These are phyloP conservation scores for Chrysosporium queenslandicum DNA, from an alignment of 2,329 filamentous ascomycete species.

Conservation along the genomic window DNA sequence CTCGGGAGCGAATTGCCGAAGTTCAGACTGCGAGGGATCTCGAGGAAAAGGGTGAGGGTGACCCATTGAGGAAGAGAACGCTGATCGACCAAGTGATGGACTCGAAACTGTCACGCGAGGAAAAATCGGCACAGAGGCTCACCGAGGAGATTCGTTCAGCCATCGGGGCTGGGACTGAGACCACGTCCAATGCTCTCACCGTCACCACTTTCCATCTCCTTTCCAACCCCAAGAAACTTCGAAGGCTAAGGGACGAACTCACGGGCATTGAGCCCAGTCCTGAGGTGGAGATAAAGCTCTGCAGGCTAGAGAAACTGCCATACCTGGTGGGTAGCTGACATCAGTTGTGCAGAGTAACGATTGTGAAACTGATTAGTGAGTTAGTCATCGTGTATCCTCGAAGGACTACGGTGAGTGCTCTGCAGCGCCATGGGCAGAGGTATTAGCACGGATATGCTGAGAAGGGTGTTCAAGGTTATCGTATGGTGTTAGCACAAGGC, in stretches of 20 bases:
- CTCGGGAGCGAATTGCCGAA: slow-evolving; percentile 10
- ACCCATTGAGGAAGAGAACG: slow-evolving; percentile 17
- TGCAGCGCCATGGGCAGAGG: too few species aligned
- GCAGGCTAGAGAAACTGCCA: slow-evolving; percentile 14
- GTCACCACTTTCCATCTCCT: slow-evolving; percentile 15
- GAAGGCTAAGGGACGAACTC: slow-evolving; percentile 11
- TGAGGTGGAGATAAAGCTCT: background rate
- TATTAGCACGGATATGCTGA: background rate
- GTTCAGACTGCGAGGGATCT: background rate
- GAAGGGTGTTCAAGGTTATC: slow-evolving; percentile 13
- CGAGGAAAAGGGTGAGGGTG: background rate
- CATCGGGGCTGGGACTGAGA: slow-evolving; percentile 30
- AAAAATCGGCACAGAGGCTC: slow-evolving; percentile 29
- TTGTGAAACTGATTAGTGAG: background rate
- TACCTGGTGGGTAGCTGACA: slow-evolving; percentile 13
- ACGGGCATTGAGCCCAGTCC: background rate
- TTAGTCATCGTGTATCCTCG: slow-evolving; percentile 18
- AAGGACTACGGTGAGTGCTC: slow-evolving; percentile 16
- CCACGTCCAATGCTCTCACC: slow-evolving; percentile 26
- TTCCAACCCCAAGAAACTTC: slow-evolving; percentile 10
- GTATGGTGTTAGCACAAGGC: slow-evolving; percentile 18
- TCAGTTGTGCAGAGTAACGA: too few species aligned
- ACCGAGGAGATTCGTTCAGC: slow-evolving; percentile 26
- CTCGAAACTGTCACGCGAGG: slow-evolving; percentile 28
- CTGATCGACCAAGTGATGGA: slow-evolving; percentile 27